A percentile compares a stretch with the other conserved stretches of the same genome.
These are phyloP conservation scores for Taiwanofungus camphoratus DNA, from an alignment of 1,284 basidiomycete species.

Conservation along the genomic window DNA sequence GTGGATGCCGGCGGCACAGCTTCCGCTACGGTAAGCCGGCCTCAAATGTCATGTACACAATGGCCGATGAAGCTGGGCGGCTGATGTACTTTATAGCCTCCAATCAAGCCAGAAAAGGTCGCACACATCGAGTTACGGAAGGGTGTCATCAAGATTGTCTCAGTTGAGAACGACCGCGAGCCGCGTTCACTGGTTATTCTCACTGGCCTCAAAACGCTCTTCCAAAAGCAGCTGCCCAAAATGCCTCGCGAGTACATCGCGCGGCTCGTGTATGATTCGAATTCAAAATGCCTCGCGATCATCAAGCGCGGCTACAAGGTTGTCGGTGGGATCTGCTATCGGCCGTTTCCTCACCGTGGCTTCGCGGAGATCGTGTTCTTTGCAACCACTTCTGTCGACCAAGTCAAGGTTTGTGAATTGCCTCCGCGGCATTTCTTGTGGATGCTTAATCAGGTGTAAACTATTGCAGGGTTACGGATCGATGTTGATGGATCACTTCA, in stretches of 20 bases:
- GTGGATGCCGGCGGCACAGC: slow-evolving; percentile 57
- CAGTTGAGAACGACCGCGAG: slow-evolving; percentile 81
- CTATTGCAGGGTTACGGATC: slow-evolving; percentile 87
- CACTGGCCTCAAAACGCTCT: slow-evolving; percentile 93
- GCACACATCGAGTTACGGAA: slow-evolving; percentile 80
- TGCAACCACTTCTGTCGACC: slow-evolving; percentile 93
- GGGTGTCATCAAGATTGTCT: slow-evolving; percentile 80
- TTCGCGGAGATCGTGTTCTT: slow-evolving; percentile 99
- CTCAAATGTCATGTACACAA: slow-evolving; percentile 7
- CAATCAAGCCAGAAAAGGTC: slow-evolving; percentile 63
- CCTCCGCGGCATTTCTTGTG: not conserved
- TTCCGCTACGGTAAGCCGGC: slow-evolving; percentile 40
- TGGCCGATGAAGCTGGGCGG: too few species aligned
- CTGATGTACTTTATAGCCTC: slow-evolving; percentile 35
- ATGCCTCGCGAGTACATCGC: slow-evolving; percentile 99
- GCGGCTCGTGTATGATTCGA: slow-evolving; percentile 88
- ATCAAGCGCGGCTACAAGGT: slow-evolving; percentile 95
- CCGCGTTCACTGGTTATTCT: slow-evolving; percentile 81
- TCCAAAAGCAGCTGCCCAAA: slow-evolving; percentile 96
- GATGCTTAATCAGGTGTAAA: slow-evolving; percentile 4
- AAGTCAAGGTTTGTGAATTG: slow-evolving; percentile 78
- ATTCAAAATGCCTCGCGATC: slow-evolving; percentile 91
- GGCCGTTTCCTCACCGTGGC: slow-evolving; percentile 90
- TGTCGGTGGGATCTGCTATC: slow-evolving; percentile 96
- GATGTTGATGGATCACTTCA: slow-evolving; percentile 99